Evolutionary conservation across 139 green algal species (phyloP), one percentile per base, ranked within the genome.

Genomic region (Raphidocelis subcapitata): DNA sequence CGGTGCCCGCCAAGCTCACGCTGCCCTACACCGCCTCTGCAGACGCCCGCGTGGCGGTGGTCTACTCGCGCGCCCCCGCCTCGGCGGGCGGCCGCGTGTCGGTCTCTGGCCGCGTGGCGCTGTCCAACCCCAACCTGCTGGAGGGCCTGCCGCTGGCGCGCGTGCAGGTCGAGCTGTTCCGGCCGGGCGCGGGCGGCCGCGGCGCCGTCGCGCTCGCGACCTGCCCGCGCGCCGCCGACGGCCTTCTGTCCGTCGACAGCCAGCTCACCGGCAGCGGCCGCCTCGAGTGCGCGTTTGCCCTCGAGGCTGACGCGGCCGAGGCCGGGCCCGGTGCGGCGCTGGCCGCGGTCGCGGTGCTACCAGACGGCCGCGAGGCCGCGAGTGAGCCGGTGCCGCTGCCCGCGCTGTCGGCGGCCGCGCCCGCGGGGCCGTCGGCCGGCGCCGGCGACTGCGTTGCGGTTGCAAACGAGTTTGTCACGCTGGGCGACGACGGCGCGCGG

Each of bases 71-170:
- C 20, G 15, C 21, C 5, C 16, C 56, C 16, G 29, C 18, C 18
- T 29, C 57, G 29, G n/a, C 69, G 2, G 41, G 37, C 3, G 26
- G 5, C 2, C 41, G 41, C 41, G 8, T 8, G 8, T 33, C 37
- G 20, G 14, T 75, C 3, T 67, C 26, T 20, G 69, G 69, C 5
- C 44, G 21, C 21, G 12, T 75, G 18, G 67, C 57, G 16, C 28
- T 75, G 8, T 21, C 36, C 5, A 75, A 75, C 56, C 69, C 69
- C 2, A 67, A 67, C 18, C 26, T 75, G 28, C 15, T 75, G 55
- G 69, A 75, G 1, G 3, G 41, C 2, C 20, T 67, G 4, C 1
- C 29, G 26, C 69, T 75, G 31, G 69, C n/a, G 21, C 16, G 44
- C 24, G 57, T 65, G 12, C 57, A 67, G 36, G 57, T 75, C 0